Conservation (phyloP, 1,139 yeast species). For the Ogataea hybrid region DNA sequence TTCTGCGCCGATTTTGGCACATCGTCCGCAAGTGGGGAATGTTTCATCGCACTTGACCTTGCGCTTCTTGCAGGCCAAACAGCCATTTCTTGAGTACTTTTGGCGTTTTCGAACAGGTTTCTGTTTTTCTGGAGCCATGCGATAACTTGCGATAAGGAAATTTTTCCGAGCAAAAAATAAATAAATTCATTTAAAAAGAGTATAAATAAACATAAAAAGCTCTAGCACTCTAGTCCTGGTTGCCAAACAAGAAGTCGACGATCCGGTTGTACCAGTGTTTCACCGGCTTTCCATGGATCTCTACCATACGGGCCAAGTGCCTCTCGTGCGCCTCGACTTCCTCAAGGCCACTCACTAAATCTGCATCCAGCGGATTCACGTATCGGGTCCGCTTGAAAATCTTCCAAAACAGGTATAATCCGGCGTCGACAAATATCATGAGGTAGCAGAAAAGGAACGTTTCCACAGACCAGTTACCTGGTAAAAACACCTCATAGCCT, state of each 20-base stretch:
- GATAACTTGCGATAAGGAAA: background rate
- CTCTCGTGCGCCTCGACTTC: constrained; percentile 57
- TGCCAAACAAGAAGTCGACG: constrained; percentile 15
- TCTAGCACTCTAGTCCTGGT: background rate
- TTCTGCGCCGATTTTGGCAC: constrained; percentile 43
- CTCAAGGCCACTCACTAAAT: constrained; percentile 48
- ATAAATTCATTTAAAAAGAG: background rate
- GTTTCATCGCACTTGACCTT: constrained; percentile 58
- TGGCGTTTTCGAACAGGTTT: constrained; percentile 38
- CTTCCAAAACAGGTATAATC: constrained; percentile 55
- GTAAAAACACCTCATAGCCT: constrained; percentile 63
- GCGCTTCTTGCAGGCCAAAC: constrained; percentile 53
- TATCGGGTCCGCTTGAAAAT: constrained; percentile 45
- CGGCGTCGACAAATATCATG: constrained; percentile 60
- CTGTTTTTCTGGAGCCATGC: constrained; percentile 3
- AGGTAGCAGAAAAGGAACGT: constrained; percentile 64
- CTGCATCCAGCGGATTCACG: constrained; percentile 50
- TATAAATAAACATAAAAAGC: background rate
- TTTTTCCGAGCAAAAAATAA: background rate
- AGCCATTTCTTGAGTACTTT: constrained; percentile 52
- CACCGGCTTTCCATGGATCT: constrained; percentile 9
- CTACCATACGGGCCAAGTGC: constrained; percentile 11
- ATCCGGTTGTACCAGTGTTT: constrained; percentile 13
- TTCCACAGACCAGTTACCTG: constrained; percentile 57
- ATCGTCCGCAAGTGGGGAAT: constrained; percentile 55